Conservation (phyloP, 805 yeast genomes). For the Kregervanrija delftensis region DNA sequence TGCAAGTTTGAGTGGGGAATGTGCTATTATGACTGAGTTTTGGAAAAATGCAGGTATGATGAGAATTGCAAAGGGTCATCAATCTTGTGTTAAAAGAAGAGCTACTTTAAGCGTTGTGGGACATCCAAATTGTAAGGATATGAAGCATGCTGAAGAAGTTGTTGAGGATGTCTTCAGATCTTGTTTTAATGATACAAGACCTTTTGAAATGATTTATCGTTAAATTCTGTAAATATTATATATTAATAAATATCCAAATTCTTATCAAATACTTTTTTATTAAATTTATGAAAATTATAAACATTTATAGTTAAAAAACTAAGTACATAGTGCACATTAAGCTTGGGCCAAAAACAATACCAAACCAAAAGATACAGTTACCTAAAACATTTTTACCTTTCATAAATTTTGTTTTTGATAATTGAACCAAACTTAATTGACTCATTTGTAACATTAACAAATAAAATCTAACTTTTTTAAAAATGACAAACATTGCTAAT, state of each 20-base stretch:
- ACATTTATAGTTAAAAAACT: constrained; percentile 41
- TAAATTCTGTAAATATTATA: constrained; percentile 20
- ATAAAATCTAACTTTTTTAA: constrained; percentile 74
- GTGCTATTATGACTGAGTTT: constrained; percentile 84
- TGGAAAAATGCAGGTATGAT: constrained; percentile 28
- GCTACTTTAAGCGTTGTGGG: constrained; percentile 80
- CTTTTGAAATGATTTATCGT: constrained; percentile 86
- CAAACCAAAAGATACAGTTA: constrained; percentile 83
- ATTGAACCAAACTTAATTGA: constrained; percentile 71
- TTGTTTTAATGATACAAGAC: constrained; percentile 92
- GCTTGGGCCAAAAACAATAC: constrained; percentile 85
- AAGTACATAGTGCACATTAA: constrained; percentile 78
- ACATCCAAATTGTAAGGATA: constrained; percentile 73
- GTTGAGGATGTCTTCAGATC: constrained; percentile 89
- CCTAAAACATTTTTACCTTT: constrained; percentile 56
- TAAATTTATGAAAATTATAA: neutral
- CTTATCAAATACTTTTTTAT: neutral
- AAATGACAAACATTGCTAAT: constrained; percentile 84
- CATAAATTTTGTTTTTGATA: constrained; percentile 56
- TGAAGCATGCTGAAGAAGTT: constrained; percentile 66
- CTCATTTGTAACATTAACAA: constrained; percentile 75
- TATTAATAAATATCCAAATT: neutral
- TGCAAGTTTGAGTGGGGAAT: constrained; percentile 87
- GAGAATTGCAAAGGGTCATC: constrained; percentile 62
- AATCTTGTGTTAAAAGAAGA: constrained; percentile 82